These are phyloP conservation scores for Thoreauomyces humboldtii DNA, from an alignment of 192 early-diverging fungal species.

Conservation along the genomic window DNA sequence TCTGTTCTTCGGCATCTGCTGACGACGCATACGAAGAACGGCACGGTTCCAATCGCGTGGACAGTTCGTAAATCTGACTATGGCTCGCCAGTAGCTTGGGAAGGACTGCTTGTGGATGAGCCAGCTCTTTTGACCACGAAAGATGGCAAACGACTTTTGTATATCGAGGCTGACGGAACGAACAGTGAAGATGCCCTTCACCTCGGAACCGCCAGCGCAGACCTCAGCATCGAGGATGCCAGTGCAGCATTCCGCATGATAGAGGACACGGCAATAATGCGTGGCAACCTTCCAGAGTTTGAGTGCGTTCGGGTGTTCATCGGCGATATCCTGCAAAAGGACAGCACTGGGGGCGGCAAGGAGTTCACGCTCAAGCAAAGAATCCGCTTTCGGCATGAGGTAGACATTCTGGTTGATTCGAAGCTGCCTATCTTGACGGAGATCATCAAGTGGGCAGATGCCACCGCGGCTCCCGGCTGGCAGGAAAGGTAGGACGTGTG, in stretches of 20 bases:
- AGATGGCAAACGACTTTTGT: constrained; percentile 11
- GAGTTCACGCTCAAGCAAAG: constrained; percentile 20
- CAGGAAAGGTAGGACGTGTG: too few species aligned
- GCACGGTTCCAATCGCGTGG: constrained; percentile 18
- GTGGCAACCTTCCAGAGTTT: constrained; percentile 1
- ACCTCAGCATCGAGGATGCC: constrained; percentile 20
- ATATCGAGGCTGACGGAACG: constrained; percentile 22
- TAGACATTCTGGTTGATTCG: constrained; percentile 19
- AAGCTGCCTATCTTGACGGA: constrained; percentile 21
- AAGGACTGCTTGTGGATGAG: constrained; percentile 15
- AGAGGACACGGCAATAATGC: constrained; percentile 2
- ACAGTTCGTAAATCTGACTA: constrained; percentile 13
- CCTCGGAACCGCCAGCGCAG: constrained; percentile 9
- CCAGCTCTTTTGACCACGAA: constrained; percentile 12
- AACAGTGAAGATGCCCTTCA: constrained; percentile 24
- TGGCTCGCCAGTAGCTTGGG: constrained; percentile 13
- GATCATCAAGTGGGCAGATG: constrained; percentile 18
- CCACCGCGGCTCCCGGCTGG: constrained; percentile 6
- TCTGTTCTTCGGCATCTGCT: constrained; percentile 2
- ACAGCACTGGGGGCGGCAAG: constrained; percentile 10
- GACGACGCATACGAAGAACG: constrained; percentile 10
- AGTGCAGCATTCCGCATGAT: constrained; percentile 26
- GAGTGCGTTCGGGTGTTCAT: constrained; percentile 6
- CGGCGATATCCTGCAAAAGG: constrained; percentile 20
- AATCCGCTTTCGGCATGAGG: constrained; percentile 15